Conservation (phyloP, 2,329 filamentous ascomycete genomes). For the Huntiella savannae region DNA sequence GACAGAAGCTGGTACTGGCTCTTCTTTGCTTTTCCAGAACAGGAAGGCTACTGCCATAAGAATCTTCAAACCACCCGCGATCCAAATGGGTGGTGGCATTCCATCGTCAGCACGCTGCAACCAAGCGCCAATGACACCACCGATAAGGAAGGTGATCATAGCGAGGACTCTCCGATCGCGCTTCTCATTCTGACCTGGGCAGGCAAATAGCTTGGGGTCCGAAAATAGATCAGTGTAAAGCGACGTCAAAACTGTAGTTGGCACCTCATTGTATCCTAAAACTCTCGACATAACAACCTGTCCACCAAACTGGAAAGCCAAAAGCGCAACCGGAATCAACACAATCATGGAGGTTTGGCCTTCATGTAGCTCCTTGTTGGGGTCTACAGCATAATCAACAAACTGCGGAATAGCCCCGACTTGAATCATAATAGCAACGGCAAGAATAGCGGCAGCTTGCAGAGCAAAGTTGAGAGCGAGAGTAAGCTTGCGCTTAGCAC, state of each 20-base stretch:
- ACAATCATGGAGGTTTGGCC: conserved; percentile 21
- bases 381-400: conserved; percentile 9
- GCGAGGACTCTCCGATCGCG: conserved; percentile 28
- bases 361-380: conserved; percentile 5
- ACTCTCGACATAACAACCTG: conserved; percentile 31
- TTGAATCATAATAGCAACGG: conserved; percentile 34
- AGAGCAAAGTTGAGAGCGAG: conserved; percentile 30
- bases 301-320: conserved; percentile 34
- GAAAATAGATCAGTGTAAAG: conserved; percentile 33
- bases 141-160: conserved; percentile 26
- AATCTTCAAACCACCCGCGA: conserved; percentile 26
- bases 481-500: conserved; percentile 22
- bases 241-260: conserved; percentile 35
- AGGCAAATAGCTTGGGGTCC: conserved; percentile 28
- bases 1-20: too few species aligned
- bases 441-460: conserved; percentile 30
- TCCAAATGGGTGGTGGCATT: conserved; percentile 25
- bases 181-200: conserved; percentile 25
- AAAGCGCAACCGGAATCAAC: conserved; percentile 25
- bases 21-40: conserved; percentile 16
- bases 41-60: conserved; percentile 21
- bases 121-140: conserved; percentile 30
- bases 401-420: conserved; percentile 24
- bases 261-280: conserved; percentile 33
- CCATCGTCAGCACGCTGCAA: conserved; percentile 24